Evolutionary conservation across 2,329 filamentous ascomycete species (phyloP).

Genomic region (Trichoderma harzianum): DNA sequence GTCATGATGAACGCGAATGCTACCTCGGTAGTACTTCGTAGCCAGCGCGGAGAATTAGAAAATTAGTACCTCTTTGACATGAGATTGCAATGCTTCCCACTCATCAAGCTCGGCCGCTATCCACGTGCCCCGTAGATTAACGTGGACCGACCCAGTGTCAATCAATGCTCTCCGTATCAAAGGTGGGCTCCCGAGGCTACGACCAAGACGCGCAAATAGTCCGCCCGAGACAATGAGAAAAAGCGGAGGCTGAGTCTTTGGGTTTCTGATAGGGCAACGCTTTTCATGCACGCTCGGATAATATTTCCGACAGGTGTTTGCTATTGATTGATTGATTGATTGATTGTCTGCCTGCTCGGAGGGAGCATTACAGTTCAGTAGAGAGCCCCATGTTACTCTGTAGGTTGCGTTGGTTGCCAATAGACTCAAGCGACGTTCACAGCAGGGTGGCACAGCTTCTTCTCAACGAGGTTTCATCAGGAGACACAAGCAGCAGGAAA

Average conservation of each 20-base stretch:
- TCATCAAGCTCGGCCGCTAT: background rate
- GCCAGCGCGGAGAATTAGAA: background rate
- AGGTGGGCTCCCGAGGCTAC: background rate
- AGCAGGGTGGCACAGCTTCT: background rate
- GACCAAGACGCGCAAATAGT: conserved; percentile 1
- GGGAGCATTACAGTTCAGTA: background rate
- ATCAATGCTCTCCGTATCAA: background rate
- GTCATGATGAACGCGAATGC: background rate
- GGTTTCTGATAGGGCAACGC: background rate
- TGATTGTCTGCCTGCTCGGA: background rate
- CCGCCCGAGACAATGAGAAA: conserved; percentile 5
- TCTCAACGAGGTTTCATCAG: background rate
- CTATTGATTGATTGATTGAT: background rate
- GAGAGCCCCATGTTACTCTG: background rate
- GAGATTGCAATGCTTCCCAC: background rate
- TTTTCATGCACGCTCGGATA: background rate
- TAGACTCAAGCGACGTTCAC: background rate
- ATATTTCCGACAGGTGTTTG: conserved; percentile 15
- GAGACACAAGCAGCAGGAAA: background rate
- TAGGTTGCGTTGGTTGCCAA: background rate
- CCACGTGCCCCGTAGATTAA: background rate
- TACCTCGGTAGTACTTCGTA: background rate
- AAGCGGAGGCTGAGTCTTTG: background rate
- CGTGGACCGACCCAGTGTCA: background rate
- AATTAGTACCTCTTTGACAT: background rate